Base-by-base conservation (phyloP, 306 rosid species). In the Inga oerstediana region DNA sequence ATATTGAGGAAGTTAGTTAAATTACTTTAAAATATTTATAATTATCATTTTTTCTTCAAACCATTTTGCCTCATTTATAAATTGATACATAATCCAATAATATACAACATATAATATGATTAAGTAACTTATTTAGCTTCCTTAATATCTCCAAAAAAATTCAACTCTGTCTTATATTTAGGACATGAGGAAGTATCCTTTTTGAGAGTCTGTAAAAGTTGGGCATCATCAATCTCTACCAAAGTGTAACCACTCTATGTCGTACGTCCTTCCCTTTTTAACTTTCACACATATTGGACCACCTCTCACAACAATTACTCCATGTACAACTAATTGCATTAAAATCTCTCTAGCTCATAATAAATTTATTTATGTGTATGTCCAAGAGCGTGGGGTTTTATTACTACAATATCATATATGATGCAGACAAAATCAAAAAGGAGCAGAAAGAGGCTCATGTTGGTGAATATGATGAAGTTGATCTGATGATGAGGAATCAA, bases 361-460 rank as follows among this genome's bases (percentile, higher is more conserved):
- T 20, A 20, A 8, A 17, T 52, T 52, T 16, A 46, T 51, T 48
- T 48, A 45, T 13, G 8, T 52, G 59, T 52, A 1, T 22, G 22
- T 52, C 59, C 59, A 52, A 52, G 20, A 52, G 20, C 20, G 59
- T 52, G 20, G 61, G 61, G 24, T 7, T 62, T 62, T 62, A 62
- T 62, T 62, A 27, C 35, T 24, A 62, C n/a, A 52, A 49, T 14
- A 49, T 39, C 54, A 13, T 32, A 64, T 27, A 14, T 27, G 5
- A 4, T 62, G 12, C 5, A 4, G 4, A 62, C 2, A 24, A 24
- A 22, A 72, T 91, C 91, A 94, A 89, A 93, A 94, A 12, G 98
- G 97, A 48, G 98, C 93, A 20, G 98, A 90, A 45, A 89, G 89
- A n/a, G 97, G 97, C 41, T 93, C 90, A 22, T 75, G 83, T 24